Evolutionary conservation across 2,329 filamentous ascomycete species (phyloP).

Genomic region (Colletotrichum echinochloae): DNA sequence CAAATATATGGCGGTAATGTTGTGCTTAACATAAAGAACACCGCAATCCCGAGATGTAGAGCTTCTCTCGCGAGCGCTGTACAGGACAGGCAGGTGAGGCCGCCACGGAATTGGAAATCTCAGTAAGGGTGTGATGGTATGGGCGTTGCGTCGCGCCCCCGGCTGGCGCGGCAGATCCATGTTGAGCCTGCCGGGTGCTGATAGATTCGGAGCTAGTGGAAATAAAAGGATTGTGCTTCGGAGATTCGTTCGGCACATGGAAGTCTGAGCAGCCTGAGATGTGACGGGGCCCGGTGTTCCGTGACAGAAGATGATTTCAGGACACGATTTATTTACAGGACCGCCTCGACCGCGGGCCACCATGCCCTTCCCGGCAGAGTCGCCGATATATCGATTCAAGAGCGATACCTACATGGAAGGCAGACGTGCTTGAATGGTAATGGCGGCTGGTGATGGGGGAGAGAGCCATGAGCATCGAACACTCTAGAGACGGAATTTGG

Average conservation of each 20-base stretch:
- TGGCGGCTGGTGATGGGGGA: not conserved
- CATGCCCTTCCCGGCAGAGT: not conserved
- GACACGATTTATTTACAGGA: not conserved
- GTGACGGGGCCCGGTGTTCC: constrained; percentile 15
- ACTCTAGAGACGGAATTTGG: not conserved
- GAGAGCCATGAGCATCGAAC: not conserved
- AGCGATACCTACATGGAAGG: not conserved
- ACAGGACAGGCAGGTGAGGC: constrained; percentile 2
- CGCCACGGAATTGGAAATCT: constrained; percentile 12
- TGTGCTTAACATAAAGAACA: not conserved
- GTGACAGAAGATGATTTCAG: not conserved
- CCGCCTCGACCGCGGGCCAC: not conserved
- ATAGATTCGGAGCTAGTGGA: constrained; percentile 1
- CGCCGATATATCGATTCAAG: not conserved
- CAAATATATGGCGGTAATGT: not conserved
- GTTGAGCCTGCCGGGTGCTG: not conserved
- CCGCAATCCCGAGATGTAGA: not conserved
- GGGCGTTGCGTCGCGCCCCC: not conserved
- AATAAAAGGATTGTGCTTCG: not conserved
- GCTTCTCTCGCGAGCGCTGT: not conserved
- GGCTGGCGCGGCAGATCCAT: not conserved
- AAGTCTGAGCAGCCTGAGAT: not conserved
- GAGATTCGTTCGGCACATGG: not conserved
- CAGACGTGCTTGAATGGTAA: not conserved
- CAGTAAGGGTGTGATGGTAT: not conserved